Evolutionary conservation across 2,329 filamentous ascomycete species (phyloP).

Genomic region (Aspergillus phoenicis): DNA sequence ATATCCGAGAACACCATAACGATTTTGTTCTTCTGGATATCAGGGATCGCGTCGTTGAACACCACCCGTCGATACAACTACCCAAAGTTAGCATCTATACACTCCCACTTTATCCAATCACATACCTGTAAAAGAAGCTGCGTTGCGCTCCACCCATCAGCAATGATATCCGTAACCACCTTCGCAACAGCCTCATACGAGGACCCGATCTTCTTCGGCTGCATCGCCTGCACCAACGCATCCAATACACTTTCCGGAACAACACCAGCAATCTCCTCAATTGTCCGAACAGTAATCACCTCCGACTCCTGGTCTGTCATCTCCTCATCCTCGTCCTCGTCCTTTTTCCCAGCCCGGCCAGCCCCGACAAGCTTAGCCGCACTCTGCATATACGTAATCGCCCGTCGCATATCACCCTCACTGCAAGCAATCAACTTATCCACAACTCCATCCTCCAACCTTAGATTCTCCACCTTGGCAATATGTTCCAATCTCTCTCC

Average conservation of each 20-base stretch:
- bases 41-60: conserved; percentile 79
- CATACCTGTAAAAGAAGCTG: conserved; percentile 80
- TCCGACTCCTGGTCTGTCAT: conserved; percentile 58
- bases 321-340: conserved; percentile 59
- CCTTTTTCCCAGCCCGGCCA: conserved; percentile 46
- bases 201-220: conserved; percentile 65
- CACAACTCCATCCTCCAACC: conserved; percentile 74
- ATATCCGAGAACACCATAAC: conserved; percentile 87
- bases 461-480: conserved; percentile 74
- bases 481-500: conserved; percentile 79
- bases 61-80: conserved; percentile 72
- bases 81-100: conserved; percentile 13
- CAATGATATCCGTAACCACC: conserved; percentile 86
- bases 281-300: conserved; percentile 71
- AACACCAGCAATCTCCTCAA: conserved; percentile 95
- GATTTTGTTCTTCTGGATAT: conserved; percentile 87
- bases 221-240: conserved; percentile 71
- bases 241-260: conserved; percentile 78
- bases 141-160: conserved; percentile 93
- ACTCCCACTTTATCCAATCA: background rate
- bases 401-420: conserved; percentile 92
- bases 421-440: conserved; percentile 83
- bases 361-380: conserved; percentile 85
- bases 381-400: conserved; percentile 94
- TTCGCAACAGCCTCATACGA: conserved; percentile 75